Evolutionary conservation across 1,139 yeast genomes (phyloP), one percentile per base, ranked within the genome.

Genomic region (Magnusiomyces magnusii): DNA sequence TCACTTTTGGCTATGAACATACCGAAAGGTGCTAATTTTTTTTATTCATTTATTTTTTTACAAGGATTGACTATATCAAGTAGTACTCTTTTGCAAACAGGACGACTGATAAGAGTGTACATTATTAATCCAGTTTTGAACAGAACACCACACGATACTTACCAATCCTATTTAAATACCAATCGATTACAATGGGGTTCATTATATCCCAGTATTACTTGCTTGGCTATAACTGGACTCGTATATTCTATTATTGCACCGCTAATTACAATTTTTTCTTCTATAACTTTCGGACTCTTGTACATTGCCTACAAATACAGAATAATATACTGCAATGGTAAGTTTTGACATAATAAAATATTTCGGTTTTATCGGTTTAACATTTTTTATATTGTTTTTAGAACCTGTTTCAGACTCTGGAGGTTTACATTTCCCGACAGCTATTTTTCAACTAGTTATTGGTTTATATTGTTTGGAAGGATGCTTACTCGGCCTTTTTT

Each of bases 391-490:
- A 23, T 56, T 53, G 49, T 9, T 23, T 44, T 39, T 51, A 61
- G 66, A 62, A 76, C 75, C 60, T 71, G 73, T 25, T 79, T 80
- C 87, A 0, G 95, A 89, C 66, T 83, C 92, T 0, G 75, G 79
- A 66, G 96, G 96, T 0, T 76, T 74, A 61, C 75, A 85, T 51
- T 91, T 87, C 68, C 90, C 95, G 0, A 76, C 76, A 3, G 95
- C 96, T 0, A 71, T 91, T 27, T 78, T 86, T 60, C 96, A 90
- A 62, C 72, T 89, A 52, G 87, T 86, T 68, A 77, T 86, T 1
- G 97, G 97, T 0, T 71, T 91, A 1, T 90, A 91, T 68, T 86
- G 90, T 66, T 77, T 88, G 68, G 95, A 91, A 66, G 76, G 86
- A 47, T 87, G 92, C 65, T 72, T 91, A 66, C 78, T 88, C 51